Evolutionary conservation across 169 alveolate species (phyloP).

Genomic region (Plasmodium sp.): DNA sequence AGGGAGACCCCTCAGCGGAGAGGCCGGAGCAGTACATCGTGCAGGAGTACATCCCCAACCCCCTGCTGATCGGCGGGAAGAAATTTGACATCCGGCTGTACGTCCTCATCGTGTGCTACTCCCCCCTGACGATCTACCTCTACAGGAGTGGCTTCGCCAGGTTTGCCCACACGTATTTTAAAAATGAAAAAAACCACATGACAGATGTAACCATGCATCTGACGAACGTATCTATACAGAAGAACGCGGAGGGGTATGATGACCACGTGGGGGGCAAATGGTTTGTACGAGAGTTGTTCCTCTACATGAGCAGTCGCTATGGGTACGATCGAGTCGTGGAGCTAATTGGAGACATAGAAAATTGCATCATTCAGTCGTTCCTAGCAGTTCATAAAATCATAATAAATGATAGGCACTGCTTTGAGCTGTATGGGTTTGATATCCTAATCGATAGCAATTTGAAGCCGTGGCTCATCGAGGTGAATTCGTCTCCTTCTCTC

Average conservation of each 20-base stretch:
- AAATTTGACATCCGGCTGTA: conserved; percentile 95
- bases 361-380: conserved; percentile 92
- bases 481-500: conserved; percentile 95
- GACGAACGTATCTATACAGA: conserved; percentile 93
- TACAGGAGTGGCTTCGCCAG: conserved; percentile 96
- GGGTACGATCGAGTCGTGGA: conserved; percentile 37
- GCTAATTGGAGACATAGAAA: conserved; percentile 89
- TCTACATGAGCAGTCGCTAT: conserved; percentile 71
- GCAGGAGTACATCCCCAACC: conserved; percentile 93
- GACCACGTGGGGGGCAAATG: conserved; percentile 92
- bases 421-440: conserved; percentile 96
- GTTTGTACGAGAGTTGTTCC: conserved; percentile 86
- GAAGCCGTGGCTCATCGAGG: conserved; percentile 97
- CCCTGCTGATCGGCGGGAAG: conserved; percentile 95
- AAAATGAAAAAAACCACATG: conserved; percentile 77
- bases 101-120: conserved; percentile 91
- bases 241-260: conserved; percentile 90
- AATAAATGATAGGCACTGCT: conserved; percentile 90
- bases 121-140: conserved; percentile 93
- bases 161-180: conserved; percentile 90
- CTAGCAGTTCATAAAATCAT: conserved; percentile 90
- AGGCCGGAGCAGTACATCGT: conserved; percentile 91
- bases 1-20: not conserved
- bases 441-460: conserved; percentile 92
- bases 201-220: conserved; percentile 85